Percentiles rank a stretch among this genome's conserved stretches.
These are phyloP conservation scores for Colletotrichum salicis DNA, from an alignment of 2,329 filamentous ascomycete species.

Conservation along the genomic window DNA sequence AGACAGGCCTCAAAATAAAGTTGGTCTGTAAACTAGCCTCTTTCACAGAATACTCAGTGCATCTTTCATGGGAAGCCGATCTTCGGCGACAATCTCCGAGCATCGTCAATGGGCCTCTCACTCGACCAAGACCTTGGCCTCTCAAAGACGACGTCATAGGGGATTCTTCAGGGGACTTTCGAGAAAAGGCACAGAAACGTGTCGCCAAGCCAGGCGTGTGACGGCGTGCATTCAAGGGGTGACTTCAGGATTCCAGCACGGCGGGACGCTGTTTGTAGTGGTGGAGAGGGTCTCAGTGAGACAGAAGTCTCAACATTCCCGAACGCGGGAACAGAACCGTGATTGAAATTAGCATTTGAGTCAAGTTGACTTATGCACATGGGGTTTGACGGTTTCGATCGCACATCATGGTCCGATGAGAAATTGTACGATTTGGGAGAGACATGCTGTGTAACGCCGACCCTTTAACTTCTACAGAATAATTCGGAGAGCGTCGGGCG, in stretches of 20 bases:
- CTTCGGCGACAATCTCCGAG: not conserved
- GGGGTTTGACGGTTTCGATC: not conserved
- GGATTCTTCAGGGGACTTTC: not conserved
- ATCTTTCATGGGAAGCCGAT: not conserved
- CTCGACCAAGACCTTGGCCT: not conserved
- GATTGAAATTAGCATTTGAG: slow-evolving; percentile 27
- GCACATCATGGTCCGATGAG: slow-evolving; percentile 9
- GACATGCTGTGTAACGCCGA: not conserved
- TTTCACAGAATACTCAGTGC: not conserved
- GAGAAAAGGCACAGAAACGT: slow-evolving; percentile 3
- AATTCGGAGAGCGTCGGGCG: not conserved
- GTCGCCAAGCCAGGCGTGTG: not conserved
- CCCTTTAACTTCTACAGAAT: not conserved
- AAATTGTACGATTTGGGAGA: slow-evolving; percentile 3
- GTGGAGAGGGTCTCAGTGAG: slow-evolving; percentile 3
- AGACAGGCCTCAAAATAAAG: not conserved
- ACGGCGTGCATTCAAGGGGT: slow-evolving; percentile 1
- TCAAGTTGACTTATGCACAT: not conserved
- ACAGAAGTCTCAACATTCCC: slow-evolving; percentile 30
- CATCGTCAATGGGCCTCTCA: not conserved
- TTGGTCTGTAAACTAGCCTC: not conserved
- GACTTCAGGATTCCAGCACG: slow-evolving; percentile 8
- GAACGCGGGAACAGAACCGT: slow-evolving; percentile 12
- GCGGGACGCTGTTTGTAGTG: not conserved
- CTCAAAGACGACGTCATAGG: not conserved